Percentiles rank a stretch among this genome's conserved stretches.
Evolutionary conservation across 106 monocot species (phyloP).

Genomic region (Cymbidium sinense): DNA sequence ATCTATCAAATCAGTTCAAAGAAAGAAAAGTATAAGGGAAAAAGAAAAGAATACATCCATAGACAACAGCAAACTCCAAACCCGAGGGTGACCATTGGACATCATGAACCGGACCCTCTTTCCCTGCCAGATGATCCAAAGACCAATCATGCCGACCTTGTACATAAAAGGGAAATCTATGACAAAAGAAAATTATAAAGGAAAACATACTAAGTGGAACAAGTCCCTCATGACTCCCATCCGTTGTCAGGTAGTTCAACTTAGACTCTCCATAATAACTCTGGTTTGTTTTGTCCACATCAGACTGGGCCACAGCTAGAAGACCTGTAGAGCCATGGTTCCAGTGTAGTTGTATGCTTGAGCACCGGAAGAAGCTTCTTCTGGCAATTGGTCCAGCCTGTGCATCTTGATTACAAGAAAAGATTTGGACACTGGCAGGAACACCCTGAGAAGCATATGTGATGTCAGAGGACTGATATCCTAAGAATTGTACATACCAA

Average conservation of each 20-base stretch:
- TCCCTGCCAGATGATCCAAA: constrained; percentile 31
- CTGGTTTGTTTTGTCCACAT: constrained; percentile 95
- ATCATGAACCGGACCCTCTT: constrained; percentile 99
- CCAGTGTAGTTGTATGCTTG: constrained; percentile 78
- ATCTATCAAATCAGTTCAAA: not conserved
- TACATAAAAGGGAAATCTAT: not conserved
- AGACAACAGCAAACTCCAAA: constrained; percentile 87
- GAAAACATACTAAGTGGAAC: constrained; percentile 64
- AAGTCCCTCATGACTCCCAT: constrained; percentile 83
- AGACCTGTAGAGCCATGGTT: constrained; percentile 71
- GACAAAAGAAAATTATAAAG: not conserved
- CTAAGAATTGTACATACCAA: not conserved
- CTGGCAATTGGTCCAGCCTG: constrained; percentile 67
- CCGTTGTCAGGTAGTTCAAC: constrained; percentile 86
- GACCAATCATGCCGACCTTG: constrained; percentile 3
- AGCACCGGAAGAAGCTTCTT: constrained; percentile 89
- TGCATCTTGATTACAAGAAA: constrained; percentile 65
- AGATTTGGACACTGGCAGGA: constrained; percentile 92
- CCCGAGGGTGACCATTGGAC: constrained; percentile 87
- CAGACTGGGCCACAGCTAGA: constrained; percentile 68
- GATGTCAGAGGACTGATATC: constrained; percentile 2
- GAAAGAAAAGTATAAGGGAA: not conserved
- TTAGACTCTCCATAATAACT: constrained; percentile 99
- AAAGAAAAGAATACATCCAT: constrained; percentile 66
- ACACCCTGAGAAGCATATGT: constrained; percentile 47